A percentile compares a stretch with the other conserved stretches of the same genome.
Evolutionary conservation across 1,284 basidiomycete genomes (phyloP).

Genomic region (Puccinia brachypodii): DNA sequence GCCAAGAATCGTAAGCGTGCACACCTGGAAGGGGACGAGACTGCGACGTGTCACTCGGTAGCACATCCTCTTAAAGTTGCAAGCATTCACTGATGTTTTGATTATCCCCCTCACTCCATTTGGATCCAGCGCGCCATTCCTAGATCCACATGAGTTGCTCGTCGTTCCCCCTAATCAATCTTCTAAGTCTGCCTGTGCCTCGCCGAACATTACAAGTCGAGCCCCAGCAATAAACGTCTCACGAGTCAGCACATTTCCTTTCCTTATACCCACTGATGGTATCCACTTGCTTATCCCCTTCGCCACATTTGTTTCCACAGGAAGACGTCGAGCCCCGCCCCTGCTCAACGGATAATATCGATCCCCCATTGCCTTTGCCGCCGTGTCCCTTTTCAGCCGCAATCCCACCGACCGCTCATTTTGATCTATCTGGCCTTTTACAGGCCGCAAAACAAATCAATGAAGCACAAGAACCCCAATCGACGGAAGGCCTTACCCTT

Average conservation of each 20-base stretch:
- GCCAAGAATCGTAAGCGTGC: conserved; percentile 9
- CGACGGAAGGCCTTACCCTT: neutral
- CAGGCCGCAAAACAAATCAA: conserved; percentile 27
- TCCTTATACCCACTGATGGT: neutral
- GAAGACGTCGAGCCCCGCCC: neutral
- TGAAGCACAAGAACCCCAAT: neutral
- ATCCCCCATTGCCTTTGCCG: conserved; percentile 10
- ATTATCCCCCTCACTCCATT: neutral
- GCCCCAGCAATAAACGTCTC: neutral
- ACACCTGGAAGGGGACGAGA: neutral
- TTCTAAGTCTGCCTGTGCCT: neutral
- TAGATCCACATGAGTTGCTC: neutral
- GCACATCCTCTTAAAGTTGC: neutral
- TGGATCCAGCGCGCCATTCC: neutral
- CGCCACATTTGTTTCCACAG: neutral
- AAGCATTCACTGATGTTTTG: neutral
- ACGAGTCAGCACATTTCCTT: neutral
- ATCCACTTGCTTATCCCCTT: neutral
- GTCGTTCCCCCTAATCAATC: neutral
- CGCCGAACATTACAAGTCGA: neutral
- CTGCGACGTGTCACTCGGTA: neutral
- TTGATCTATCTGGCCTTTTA: conserved; percentile 31
- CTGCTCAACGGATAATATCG: neutral
- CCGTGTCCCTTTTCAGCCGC: neutral
- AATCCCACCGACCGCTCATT: neutral